Percentiles rank a stretch among this genome's conserved stretches.
Evolutionary conservation across 305 asterid species (phyloP).

Genomic region (Solanum hybrid): DNA sequence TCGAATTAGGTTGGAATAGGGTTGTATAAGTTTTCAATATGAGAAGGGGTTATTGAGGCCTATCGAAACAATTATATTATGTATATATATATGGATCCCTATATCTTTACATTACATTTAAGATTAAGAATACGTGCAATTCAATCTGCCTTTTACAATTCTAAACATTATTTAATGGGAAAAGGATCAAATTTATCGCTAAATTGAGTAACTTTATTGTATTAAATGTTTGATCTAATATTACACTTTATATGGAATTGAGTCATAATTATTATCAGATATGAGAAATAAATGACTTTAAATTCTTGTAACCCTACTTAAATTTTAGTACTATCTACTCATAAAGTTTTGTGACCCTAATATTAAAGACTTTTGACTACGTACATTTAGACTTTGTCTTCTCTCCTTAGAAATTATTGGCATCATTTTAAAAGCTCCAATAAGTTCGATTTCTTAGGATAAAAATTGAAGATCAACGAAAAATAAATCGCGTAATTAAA

Average conservation of each 20-base stretch:
- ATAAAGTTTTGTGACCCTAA: background rate
- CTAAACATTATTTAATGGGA: background rate
- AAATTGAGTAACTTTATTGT: background rate
- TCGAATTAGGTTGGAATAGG: accelerated
- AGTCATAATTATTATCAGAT: background rate
- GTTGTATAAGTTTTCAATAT: accelerated
- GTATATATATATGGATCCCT: background rate
- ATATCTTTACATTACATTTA: background rate
- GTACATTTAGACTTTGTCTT: background rate
- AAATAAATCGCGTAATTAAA: too few species aligned
- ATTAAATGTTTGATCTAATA: background rate
- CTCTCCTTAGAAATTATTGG: background rate
- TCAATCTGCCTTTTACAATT: background rate
- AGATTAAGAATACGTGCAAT: background rate
- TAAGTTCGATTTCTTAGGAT: background rate
- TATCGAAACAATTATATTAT: background rate
- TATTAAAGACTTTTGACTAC: background rate
- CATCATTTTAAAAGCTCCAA: too few species aligned
- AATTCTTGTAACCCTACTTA: background rate
- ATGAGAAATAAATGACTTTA: background rate
- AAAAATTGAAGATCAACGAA: background rate
- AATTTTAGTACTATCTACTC: background rate
- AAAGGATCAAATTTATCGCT: background rate
- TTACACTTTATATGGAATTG: background rate
- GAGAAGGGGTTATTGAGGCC: background rate